These are phyloP conservation scores for Leucogyrophana mollusca DNA, from an alignment of 768 basidiomycete genomes.

Conservation along the genomic window DNA sequence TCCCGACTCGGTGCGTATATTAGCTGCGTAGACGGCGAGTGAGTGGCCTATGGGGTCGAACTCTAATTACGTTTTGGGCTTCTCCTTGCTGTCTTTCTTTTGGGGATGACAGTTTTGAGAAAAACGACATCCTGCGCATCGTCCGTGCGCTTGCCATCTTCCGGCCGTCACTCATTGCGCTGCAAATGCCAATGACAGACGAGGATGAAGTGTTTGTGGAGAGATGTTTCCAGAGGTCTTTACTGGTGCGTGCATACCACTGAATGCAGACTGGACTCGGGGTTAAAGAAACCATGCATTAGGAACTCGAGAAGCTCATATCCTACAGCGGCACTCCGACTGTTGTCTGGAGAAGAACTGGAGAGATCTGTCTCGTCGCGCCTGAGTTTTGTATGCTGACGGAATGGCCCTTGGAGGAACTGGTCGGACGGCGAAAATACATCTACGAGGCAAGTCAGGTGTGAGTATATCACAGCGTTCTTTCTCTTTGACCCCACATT, in stretches of 20 bases:
- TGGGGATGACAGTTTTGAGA: constrained; percentile 73
- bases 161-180: constrained; percentile 93
- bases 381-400: constrained; percentile 96
- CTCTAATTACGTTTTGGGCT: constrained; percentile 34
- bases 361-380: constrained; percentile 95
- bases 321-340: constrained; percentile 97
- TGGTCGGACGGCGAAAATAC: constrained; percentile 58
- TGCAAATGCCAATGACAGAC: constrained; percentile 96
- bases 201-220: constrained; percentile 98
- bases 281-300: constrained; percentile 7
- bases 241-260: constrained; percentile 58
- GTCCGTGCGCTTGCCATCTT: constrained; percentile 94
- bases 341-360: constrained; percentile 96
- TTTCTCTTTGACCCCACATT: constrained; percentile 1
- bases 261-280: not conserved
- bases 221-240: constrained; percentile 89
- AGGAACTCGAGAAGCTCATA: constrained; percentile 97
- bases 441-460: constrained; percentile 37
- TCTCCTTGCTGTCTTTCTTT: constrained; percentile 34
- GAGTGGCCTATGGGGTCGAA: constrained; percentile 40
- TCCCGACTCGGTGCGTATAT: constrained; percentile 72
- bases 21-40: constrained; percentile 32
- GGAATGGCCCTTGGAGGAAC: constrained; percentile 85
- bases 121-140: constrained; percentile 91
- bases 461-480: constrained; percentile 16